phyloP scores from a whole-genome alignment of 2,329 filamentous ascomycete genomes.

The Huntiella decipiens region DNA sequence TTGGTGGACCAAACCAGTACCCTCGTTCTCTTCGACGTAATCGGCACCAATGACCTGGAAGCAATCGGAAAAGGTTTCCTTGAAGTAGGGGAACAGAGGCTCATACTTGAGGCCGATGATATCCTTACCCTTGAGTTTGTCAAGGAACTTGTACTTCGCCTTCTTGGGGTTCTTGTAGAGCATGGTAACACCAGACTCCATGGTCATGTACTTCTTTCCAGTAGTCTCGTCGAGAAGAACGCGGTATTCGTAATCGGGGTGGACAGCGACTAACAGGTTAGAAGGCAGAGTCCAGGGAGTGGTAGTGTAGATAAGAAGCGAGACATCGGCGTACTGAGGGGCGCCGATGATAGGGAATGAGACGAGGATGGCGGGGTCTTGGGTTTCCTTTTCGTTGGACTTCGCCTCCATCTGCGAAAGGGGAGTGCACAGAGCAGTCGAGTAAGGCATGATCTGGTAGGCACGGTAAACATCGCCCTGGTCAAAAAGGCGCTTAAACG shows the following conservation, averaged over 20 bases:
- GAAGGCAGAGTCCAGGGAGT: slow-evolving; percentile 67
- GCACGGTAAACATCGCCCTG: slow-evolving; percentile 54
- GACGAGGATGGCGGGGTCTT: slow-evolving; percentile 55
- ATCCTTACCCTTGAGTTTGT: slow-evolving; percentile 46
- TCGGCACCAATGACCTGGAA: slow-evolving; percentile 49
- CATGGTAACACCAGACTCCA: slow-evolving; percentile 47
- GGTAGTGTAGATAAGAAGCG: slow-evolving; percentile 36
- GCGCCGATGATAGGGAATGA: slow-evolving; percentile 49
- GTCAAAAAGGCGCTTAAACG: slow-evolving; percentile 56
- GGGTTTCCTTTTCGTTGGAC: slow-evolving; percentile 58
- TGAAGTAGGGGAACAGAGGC: slow-evolving; percentile 54
- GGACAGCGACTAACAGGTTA: slow-evolving; percentile 51
- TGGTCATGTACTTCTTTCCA: slow-evolving; percentile 47
- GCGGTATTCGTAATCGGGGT: slow-evolving; percentile 63
- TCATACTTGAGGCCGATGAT: slow-evolving; percentile 56
- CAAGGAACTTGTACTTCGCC: slow-evolving; percentile 51
- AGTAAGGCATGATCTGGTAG: slow-evolving; percentile 59
- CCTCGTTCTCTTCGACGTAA: slow-evolving; percentile 54
- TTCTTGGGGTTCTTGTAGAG: slow-evolving; percentile 63
- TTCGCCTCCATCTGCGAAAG: slow-evolving; percentile 59
- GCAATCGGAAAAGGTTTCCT: slow-evolving; percentile 48
- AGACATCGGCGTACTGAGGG: slow-evolving; percentile 43
- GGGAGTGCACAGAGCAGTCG: slow-evolving; percentile 53
- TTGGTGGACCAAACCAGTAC: slow-evolving; percentile 59
- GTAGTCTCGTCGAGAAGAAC: slow-evolving; percentile 49